Evolutionary conservation across 106 monocot species (phyloP).

Genomic region (Amphibolis antarctica): DNA sequence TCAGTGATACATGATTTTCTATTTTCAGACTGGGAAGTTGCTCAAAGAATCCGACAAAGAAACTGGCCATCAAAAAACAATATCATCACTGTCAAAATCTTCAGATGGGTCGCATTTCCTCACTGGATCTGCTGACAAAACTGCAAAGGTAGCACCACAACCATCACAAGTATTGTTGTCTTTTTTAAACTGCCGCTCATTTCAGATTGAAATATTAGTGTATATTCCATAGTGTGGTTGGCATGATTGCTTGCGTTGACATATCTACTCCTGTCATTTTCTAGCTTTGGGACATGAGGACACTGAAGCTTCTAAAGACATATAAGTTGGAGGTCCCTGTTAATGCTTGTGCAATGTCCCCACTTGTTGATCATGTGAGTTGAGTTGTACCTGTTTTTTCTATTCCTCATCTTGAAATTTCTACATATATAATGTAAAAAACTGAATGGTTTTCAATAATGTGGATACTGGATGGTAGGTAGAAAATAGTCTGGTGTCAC

Average conservation of each 20-base stretch:
- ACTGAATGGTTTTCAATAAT: no score
- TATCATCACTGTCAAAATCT: slow-evolving; percentile 71
- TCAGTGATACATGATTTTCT: not conserved
- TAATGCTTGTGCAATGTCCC: slow-evolving; percentile 90
- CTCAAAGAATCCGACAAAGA: slow-evolving; percentile 81
- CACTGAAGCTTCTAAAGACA: slow-evolving; percentile 78
- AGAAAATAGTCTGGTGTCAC: no score
- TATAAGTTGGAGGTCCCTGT: slow-evolving; percentile 68
- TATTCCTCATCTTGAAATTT: no score
- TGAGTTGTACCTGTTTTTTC: no score
- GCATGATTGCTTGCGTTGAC: not conserved
- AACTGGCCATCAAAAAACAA: slow-evolving; percentile 64
- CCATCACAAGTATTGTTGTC: not conserved
- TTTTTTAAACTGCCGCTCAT: not conserved
- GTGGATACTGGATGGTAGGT: no score
- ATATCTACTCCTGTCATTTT: slow-evolving; percentile 9
- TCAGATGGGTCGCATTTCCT: slow-evolving; percentile 81
- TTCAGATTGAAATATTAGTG: no score
- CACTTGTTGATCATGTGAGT: slow-evolving; percentile 88
- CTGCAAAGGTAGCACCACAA: slow-evolving; percentile 49
- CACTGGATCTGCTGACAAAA: slow-evolving; percentile 88
- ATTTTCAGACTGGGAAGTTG: slow-evolving; percentile 49
- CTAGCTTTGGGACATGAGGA: slow-evolving; percentile 84
- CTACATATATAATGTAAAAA: no score
- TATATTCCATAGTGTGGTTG: no score